phyloP scores from a whole-genome alignment of 345 rosid genomes.

The Sisymbrium irio region DNA sequence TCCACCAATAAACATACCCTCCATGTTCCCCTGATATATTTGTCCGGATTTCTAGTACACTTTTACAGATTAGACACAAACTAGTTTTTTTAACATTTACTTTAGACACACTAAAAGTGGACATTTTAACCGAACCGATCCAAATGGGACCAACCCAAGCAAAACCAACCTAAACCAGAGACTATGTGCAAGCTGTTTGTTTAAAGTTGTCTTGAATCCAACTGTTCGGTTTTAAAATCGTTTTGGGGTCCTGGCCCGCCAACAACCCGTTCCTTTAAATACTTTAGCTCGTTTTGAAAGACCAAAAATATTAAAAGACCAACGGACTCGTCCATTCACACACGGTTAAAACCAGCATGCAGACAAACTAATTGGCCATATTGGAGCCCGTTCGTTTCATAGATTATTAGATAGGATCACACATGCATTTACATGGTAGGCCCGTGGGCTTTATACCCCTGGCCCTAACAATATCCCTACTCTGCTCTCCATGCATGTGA shows the following conservation, averaged over 20 bases:
- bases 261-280: not conserved
- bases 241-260: not conserved
- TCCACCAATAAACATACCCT: not conserved
- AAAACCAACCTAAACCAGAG: not conserved
- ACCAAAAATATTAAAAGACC: not conserved
- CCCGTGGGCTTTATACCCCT: not conserved
- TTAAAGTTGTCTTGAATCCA: not conserved
- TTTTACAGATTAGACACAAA: too few species aligned
- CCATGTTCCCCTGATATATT: too few species aligned
- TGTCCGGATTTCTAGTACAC: too few species aligned
- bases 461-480: not conserved
- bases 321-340: not conserved
- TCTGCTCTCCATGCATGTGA: not conserved
- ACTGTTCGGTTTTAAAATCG: not conserved
- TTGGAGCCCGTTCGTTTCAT: not conserved
- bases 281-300: too few species aligned
- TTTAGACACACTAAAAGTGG: too few species aligned
- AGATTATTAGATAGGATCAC: not conserved
- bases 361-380: not conserved
- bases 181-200: not conserved
- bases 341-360: not conserved
- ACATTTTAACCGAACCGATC: not conserved
- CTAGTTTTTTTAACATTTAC: too few species aligned
- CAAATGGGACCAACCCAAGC: too few species aligned
- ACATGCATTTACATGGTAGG: not conserved